A percentile compares a stretch with the other conserved stretches of the same genome.
Evolutionary conservation across 495 filamentous ascomycete genomes (phyloP).

Genomic region (Xylaria grammica): DNA sequence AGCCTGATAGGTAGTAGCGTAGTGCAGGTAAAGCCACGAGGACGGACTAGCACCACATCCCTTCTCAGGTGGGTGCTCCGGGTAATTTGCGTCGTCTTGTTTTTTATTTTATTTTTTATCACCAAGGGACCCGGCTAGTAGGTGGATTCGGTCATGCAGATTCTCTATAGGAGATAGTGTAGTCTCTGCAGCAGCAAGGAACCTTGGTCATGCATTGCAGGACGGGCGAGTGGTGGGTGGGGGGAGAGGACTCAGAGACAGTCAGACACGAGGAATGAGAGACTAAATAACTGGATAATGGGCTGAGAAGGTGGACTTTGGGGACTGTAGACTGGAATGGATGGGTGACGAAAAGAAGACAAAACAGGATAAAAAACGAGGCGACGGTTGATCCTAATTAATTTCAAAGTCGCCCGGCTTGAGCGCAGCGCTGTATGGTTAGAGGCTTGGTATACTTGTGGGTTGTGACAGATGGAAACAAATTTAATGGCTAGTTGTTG

Average conservation of each 20-base stretch:
- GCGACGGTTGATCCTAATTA: background rate
- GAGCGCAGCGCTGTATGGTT: no score
- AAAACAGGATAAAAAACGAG: background rate
- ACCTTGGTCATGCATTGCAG: conserved; percentile 18
- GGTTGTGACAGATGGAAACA: no score
- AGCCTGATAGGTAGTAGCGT: no score
- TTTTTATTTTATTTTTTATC: background rate
- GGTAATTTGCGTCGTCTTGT: conserved; percentile 15
- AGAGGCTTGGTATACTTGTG: no score
- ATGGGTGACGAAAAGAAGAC: background rate
- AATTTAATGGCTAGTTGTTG: no score
- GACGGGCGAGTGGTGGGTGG: conserved; percentile 13
- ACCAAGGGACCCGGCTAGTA: conserved; percentile 1
- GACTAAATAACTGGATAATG: background rate
- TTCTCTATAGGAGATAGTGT: background rate
- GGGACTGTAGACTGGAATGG: conserved; percentile 7
- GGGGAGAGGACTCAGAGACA: background rate
- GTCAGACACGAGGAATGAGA: background rate
- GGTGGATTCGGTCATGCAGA: conserved; percentile 20
- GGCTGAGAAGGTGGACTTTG: background rate
- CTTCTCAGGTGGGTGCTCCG: background rate
- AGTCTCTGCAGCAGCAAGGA: conserved; percentile 16
- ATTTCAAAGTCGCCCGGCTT: no score
- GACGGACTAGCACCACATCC: conserved; percentile 1
- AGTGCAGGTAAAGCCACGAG: conserved; percentile 7